phyloP scores from a whole-genome alignment of 169 alveolate species.

The Plasmodium adleri region DNA sequence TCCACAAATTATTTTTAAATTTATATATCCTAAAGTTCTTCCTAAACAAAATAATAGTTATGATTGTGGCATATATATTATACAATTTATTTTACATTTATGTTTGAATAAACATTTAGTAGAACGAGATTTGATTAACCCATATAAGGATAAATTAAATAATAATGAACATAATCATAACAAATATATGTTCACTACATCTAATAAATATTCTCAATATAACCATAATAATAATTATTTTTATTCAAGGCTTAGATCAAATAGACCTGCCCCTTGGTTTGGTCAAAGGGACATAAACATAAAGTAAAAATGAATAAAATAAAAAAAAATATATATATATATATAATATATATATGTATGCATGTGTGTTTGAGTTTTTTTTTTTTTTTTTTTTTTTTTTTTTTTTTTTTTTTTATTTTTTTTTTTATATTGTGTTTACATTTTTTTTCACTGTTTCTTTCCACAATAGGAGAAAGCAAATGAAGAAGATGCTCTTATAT shows the following conservation, averaged over 20 bases:
- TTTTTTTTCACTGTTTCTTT: not conserved
- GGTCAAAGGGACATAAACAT: constrained; percentile 42
- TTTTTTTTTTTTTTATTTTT: not conserved
- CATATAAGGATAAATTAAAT: constrained; percentile 17
- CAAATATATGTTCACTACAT: not conserved
- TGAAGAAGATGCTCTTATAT: constrained; percentile 71
- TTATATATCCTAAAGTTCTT: constrained; percentile 38
- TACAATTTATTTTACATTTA: constrained; percentile 78
- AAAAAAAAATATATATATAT: not conserved
- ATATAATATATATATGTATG: not conserved
- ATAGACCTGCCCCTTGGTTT: constrained; percentile 51
- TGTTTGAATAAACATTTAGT: constrained; percentile 53
- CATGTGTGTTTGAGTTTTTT: not conserved
- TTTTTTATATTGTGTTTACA: not conserved
- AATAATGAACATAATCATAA: not conserved
- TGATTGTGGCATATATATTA: constrained; percentile 81
- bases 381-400: not conserved
- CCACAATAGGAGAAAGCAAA: constrained; percentile 45
- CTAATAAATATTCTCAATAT: not conserved
- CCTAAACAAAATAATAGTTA: constrained; percentile 80
- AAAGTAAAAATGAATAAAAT: constrained; percentile 23
- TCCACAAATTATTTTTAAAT: constrained; percentile 73
- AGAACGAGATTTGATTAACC: constrained; percentile 47
- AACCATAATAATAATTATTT: not conserved
- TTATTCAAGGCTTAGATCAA: not conserved